Base-by-base conservation (phyloP, 2,329 filamentous ascomycete genomes). In the Talaromyces sp. region DNA sequence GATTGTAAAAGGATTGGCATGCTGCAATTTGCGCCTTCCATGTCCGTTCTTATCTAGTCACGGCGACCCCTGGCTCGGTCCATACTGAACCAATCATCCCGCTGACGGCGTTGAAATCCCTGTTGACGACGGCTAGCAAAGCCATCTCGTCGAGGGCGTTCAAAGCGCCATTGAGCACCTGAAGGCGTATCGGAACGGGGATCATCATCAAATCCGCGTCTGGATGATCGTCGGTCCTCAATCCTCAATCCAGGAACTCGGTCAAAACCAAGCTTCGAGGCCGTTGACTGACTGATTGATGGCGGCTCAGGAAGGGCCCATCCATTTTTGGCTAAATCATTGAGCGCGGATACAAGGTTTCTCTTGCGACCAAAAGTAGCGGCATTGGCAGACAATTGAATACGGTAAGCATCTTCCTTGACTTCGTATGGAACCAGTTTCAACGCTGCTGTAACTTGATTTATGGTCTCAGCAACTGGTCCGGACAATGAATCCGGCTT, bases 291-390 rank as follows among this genome's bases (percentile, higher is more conserved):
- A 19, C 54, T 56, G 13, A 76, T 55, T 1, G 50, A 25, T 5
- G 79, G 80, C 13, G 77, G 73, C 22, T 67, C 62, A 4, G 70
- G 60, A 66, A 81, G 71, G 5, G 77, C 75, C 73, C 77, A 81
- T 6, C 79, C 78, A 60, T 77, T 73, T 41, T 73, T 69, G 7
- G 77, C 73, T 17, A 78, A 66, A 51, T 73, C 66, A 61, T 80
- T 80, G 28, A 80, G 70, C 9, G 70, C 69, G 13, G 74, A 67
- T n/a, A 81, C 61, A 9, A 80, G 67, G 8, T 59, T 62, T 7
- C 70, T 67, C 63, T 77, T 77, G 58, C 74, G 58, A 8, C 41
- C 21, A 51, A 75, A 69, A 25, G 63, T 58, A 13, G 62, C 58
- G 9, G 66, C 22, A 25, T 69, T 17, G 3, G 58, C 56, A 6